Evolutionary conservation across 495 filamentous ascomycete species (phyloP), one percentile per base, ranked within the genome.

Genomic region (Daldinia bambusicola): DNA sequence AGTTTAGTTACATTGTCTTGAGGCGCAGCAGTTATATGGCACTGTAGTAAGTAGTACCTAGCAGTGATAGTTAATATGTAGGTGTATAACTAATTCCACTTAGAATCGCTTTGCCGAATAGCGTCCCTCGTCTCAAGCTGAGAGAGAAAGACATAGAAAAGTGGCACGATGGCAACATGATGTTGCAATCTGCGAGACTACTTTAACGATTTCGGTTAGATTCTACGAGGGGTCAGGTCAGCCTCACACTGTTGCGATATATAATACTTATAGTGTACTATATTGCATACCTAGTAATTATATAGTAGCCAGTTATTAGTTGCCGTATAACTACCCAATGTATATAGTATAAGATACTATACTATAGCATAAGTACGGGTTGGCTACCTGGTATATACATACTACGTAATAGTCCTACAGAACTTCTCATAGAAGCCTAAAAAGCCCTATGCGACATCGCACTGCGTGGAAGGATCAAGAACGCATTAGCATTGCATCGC

Each of bases 171-270:
- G 60, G 36, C 60, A 53, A 64, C 53, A 63, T 55, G 60, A 59
- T 51, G 55, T 69, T 64, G 67, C 67, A 64, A 57, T 69, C 38
- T 60, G 36, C 61, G 45, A 55, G 12, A 36, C 16, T 30, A 36
- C 2, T 31, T 43, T 36, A 6, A 30, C 31, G 6, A 38, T 20
- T 38, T 9, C 7, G 63, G 31, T 58, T 51, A 32, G 30, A 36
- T 55, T 66, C 41, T 30, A 48, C 43, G 43, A 48, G 43, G 16
- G 45, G 58, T 32, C 53, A 51, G 40, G 40, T 69, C 66, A 69
- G 66, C 66, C 66, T 59, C 52, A 58, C 43, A 36, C 18, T 9
- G 16, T 20, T 48, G 43, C 43, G 26, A 26, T 26, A 26, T 26
- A 3, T 26, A 26, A 26, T 26, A 26, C 26, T 1, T 26, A 26